These are phyloP conservation scores for Brettanomyces sp. DNA, from an alignment of 805 yeast species.

Conservation along the genomic window DNA sequence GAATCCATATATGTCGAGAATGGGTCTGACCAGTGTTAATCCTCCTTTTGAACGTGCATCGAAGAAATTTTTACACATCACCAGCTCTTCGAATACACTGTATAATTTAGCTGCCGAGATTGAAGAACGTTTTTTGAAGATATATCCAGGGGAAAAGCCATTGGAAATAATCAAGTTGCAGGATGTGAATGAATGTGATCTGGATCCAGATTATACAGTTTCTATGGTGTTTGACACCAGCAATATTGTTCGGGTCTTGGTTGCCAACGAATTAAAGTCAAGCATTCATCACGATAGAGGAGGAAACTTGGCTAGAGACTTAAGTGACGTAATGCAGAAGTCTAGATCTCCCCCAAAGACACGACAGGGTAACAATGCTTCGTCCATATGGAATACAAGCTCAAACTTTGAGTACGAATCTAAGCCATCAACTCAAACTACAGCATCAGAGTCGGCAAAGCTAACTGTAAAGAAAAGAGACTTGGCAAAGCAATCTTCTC, in stretches of 20 bases:
- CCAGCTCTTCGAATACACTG: constrained; percentile 38
- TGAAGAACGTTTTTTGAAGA: constrained; percentile 41
- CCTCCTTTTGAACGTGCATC: constrained; percentile 3
- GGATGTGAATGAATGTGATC: constrained; percentile 58
- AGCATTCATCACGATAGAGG: background rate
- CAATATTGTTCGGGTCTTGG: constrained; percentile 37
- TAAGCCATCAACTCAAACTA: too few species aligned
- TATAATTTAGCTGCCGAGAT: constrained; percentile 45
- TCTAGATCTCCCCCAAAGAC: constrained; percentile 20
- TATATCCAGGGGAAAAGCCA: constrained; percentile 56
- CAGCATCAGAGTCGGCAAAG: too few species aligned
- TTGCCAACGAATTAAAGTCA: constrained; percentile 28
- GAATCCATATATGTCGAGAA: background rate
- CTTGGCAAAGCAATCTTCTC: background rate
- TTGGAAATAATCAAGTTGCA: constrained; percentile 54
- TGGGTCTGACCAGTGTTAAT: background rate
- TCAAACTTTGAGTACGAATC: too few species aligned
- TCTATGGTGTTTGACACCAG: constrained; percentile 52
- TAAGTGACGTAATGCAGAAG: constrained; percentile 23
- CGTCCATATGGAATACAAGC: constrained; percentile 15
- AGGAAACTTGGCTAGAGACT: constrained; percentile 16
- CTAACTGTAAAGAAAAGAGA: too few species aligned
- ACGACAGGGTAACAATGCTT: background rate
- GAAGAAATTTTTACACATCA: constrained; percentile 55
- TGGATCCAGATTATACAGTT: constrained; percentile 68